These are phyloP conservation scores for Agaricus sinodeliciosus DNA, from an alignment of 768 basidiomycete genomes.

Conservation along the genomic window DNA sequence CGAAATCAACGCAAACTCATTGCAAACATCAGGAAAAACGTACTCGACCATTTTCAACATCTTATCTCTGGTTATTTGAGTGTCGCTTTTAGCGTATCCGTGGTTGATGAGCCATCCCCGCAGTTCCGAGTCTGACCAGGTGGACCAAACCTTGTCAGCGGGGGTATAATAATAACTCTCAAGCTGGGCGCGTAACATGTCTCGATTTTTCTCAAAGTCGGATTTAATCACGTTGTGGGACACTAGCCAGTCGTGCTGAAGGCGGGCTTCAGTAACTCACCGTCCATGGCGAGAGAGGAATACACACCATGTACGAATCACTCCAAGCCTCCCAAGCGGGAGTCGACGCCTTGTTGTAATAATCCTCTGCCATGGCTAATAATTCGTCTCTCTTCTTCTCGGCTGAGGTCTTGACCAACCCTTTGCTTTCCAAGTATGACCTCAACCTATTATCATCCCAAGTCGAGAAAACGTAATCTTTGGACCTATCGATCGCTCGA, in stretches of 20 bases:
- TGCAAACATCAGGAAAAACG: conserved; percentile 16
- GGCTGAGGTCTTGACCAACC: conserved; percentile 55
- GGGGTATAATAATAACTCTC: conserved; percentile 68
- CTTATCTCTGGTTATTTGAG: conserved; percentile 65
- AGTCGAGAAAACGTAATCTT: conserved; percentile 83
- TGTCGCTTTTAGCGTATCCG: conserved; percentile 64
- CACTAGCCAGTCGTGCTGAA: conserved; percentile 78
- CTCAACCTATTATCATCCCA: conserved; percentile 82
- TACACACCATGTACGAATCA: conserved; percentile 71
- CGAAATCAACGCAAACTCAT: conserved; percentile 1
- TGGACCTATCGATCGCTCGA: conserved; percentile 57
- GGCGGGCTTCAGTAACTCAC: neutral
- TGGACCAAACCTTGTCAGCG: conserved; percentile 46
- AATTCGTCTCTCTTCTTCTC: conserved; percentile 64
- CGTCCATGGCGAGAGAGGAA: neutral
- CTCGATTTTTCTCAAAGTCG: conserved; percentile 45
- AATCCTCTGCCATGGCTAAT: conserved; percentile 56
- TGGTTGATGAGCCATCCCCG: conserved; percentile 76
- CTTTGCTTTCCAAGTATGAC: conserved; percentile 68
- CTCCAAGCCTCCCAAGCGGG: conserved; percentile 85
- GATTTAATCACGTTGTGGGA: conserved; percentile 66
- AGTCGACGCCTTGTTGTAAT: conserved; percentile 54
- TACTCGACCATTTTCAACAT: conserved; percentile 66
- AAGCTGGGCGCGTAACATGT: conserved; percentile 62
- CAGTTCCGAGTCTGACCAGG: conserved; percentile 77